phyloP scores from a whole-genome alignment of 352 stramenopile species.

The Pythium sukuiense region DNA sequence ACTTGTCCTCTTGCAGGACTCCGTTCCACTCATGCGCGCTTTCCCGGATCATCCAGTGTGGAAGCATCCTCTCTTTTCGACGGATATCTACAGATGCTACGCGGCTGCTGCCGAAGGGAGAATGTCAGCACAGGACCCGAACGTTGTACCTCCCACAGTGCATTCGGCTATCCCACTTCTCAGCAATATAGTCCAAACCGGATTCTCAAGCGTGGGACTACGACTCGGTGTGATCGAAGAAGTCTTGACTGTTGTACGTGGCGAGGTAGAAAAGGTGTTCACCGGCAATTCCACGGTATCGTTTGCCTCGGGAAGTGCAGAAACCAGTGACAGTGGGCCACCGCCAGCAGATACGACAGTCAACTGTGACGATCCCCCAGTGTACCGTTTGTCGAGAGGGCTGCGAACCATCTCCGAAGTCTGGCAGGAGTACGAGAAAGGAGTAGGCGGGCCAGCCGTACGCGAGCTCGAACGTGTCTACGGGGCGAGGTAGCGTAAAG shows the following conservation, averaged over 20 bases:
- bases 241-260: background rate
- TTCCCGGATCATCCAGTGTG: background rate
- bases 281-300: background rate
- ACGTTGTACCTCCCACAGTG: background rate
- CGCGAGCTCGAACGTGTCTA: background rate
- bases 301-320: background rate
- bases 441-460: background rate
- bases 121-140: background rate
- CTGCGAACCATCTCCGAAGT: background rate
- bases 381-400: background rate
- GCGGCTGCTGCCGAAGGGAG: background rate
- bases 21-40: background rate
- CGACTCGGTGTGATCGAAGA: background rate
- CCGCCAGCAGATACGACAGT: background rate
- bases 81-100: background rate
- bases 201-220: background rate
- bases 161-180: background rate
- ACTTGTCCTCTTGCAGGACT: background rate
- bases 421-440: background rate
- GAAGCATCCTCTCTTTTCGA: background rate
- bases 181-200: background rate
- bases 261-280: background rate
- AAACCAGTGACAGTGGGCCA: background rate
- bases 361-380: background rate
- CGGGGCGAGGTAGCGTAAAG: background rate